phyloP scores from a whole-genome alignment of 2,329 filamentous ascomycete species.

The Myriosclerotinia curreyana region DNA sequence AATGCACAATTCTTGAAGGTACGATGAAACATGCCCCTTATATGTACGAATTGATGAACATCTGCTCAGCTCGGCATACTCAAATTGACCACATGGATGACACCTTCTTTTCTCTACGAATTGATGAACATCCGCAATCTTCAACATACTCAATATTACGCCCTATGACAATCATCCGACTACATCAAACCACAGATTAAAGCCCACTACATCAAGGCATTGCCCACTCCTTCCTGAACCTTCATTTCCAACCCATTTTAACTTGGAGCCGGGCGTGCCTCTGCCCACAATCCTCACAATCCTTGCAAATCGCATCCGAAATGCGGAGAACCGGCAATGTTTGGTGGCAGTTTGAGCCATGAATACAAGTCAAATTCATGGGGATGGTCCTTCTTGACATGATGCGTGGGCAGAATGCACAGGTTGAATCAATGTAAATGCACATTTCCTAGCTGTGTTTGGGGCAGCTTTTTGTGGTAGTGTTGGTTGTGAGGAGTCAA shows the following conservation, averaged over 20 bases:
- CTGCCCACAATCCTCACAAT: background rate
- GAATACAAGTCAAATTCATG: too few relatives aligned
- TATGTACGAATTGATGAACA: background rate
- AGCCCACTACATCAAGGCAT: too few relatives aligned
- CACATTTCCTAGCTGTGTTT: background rate
- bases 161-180: background rate
- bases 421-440: background rate
- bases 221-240: too few relatives aligned
- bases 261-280: background rate
- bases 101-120: background rate
- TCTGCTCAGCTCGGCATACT: background rate
- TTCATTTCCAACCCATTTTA: background rate
- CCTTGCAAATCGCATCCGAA: background rate
- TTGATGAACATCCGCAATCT: background rate
- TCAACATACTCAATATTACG: too few relatives aligned
- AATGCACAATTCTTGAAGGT: too few relatives aligned
- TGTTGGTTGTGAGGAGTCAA: background rate
- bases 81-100: too few relatives aligned
- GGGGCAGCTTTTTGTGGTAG: background rate
- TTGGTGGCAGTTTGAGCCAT: too few relatives aligned
- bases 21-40: background rate
- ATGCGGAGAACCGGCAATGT: background rate
- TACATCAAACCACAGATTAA: too few relatives aligned
- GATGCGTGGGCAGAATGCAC: background rate
- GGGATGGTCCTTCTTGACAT: background rate